Conservation (phyloP, 208 protist species). For the Acanthamoeba castellanii region DNA sequence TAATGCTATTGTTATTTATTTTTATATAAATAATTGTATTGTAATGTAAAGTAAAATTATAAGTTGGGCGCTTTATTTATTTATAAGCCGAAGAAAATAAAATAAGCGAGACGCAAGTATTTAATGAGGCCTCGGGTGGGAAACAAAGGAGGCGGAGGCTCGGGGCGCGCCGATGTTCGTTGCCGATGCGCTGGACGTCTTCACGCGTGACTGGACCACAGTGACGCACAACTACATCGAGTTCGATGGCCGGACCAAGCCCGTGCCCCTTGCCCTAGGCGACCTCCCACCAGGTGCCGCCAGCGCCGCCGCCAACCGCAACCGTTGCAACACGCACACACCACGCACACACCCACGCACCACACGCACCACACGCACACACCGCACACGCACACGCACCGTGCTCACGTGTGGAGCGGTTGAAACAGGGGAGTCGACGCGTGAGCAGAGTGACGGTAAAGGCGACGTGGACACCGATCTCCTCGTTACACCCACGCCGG, state of each 20-base stretch:
- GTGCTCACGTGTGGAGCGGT: not conserved
- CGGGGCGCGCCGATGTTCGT: not conserved
- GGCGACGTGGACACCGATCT: slow-evolving; percentile 29
- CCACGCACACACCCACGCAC: no score
- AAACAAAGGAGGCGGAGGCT: not conserved
- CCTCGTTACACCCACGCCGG: not conserved
- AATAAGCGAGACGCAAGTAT: not conserved
- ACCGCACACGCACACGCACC: not conserved
- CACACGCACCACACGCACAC: no score
- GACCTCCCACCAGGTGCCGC: not conserved
- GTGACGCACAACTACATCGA: slow-evolving; percentile 35
- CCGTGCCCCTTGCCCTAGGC: not conserved
- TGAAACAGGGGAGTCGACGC: slow-evolving; percentile 24
- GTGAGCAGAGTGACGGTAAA: not conserved
- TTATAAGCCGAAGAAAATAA: not conserved
- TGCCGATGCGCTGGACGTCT: slow-evolving; percentile 20
- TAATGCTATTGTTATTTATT: not conserved
- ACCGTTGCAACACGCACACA: no score
- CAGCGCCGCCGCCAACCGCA: not conserved
- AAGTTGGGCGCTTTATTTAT: not conserved
- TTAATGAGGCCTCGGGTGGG: not conserved
- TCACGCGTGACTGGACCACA: slow-evolving; percentile 1
- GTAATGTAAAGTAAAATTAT: no score
- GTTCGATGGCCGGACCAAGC: slow-evolving; percentile 34
- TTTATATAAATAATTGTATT: no score